phyloP scores from a whole-genome alignment of 2,329 filamentous ascomycete genomes.

The Septoria linicola region DNA sequence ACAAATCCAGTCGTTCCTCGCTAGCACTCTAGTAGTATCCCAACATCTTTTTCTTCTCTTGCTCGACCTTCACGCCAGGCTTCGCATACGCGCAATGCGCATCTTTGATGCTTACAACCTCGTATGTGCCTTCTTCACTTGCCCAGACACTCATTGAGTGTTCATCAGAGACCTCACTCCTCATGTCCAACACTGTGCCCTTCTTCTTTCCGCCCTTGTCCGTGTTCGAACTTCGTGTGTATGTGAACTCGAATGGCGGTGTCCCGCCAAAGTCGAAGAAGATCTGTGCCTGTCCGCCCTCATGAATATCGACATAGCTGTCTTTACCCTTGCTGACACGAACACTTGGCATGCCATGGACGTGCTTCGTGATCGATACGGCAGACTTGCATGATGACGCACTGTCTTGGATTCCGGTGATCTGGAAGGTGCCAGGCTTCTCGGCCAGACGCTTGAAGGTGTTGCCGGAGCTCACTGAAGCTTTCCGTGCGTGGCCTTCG shows the following conservation, averaged over 20 bases:
- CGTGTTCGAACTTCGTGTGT: conserved; percentile 87
- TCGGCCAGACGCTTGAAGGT: conserved; percentile 93
- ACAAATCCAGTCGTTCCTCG: background rate
- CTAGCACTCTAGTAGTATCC: conserved; percentile 33
- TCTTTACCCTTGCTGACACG: conserved; percentile 81
- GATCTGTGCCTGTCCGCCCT: conserved; percentile 91
- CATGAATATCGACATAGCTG: conserved; percentile 86
- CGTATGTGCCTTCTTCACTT: conserved; percentile 93
- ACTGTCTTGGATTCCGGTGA: conserved; percentile 82
- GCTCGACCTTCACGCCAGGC: conserved; percentile 51
- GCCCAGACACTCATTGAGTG: conserved; percentile 78
- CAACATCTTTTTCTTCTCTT: conserved; percentile 37
- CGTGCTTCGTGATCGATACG: conserved; percentile 74
- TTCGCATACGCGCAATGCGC: conserved; percentile 86
- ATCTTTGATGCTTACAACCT: conserved; percentile 95
- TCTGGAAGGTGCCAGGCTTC: conserved; percentile 81
- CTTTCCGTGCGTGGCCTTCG: conserved; percentile 73
- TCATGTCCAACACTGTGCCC: conserved; percentile 80
- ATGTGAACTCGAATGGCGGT: conserved; percentile 96
- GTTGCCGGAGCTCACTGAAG: conserved; percentile 68
- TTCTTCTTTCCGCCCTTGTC: conserved; percentile 61
- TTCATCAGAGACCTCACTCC: conserved; percentile 81
- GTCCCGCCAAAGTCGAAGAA: conserved; percentile 93
- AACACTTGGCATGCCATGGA: conserved; percentile 90
- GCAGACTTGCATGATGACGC: conserved; percentile 83